Evolutionary conservation across 2,329 filamentous ascomycete species (phyloP).

Genomic region (Alternaria sp.): DNA sequence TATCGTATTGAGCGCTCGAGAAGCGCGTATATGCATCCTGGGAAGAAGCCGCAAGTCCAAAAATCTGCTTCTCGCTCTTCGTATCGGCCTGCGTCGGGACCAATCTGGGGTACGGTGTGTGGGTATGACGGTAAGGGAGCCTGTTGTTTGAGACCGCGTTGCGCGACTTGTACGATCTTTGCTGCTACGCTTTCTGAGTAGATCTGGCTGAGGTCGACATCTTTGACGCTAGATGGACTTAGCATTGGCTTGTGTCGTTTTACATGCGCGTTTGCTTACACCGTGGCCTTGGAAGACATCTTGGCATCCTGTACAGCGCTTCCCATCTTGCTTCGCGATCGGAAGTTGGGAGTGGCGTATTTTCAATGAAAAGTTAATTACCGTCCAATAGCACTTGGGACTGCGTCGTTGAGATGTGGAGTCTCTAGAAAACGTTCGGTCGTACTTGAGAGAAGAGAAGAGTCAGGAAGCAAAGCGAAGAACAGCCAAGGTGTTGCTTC

Average conservation of each 20-base stretch:
- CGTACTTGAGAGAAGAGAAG: neutral
- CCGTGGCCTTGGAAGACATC: slow-evolving; percentile 1
- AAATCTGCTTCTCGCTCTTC: slow-evolving; percentile 46
- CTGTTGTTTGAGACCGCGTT: slow-evolving; percentile 34
- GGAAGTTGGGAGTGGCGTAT: neutral
- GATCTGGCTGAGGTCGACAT: slow-evolving; percentile 33
- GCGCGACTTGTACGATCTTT: slow-evolving; percentile 44
- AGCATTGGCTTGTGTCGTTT: neutral
- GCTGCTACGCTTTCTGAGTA: slow-evolving; percentile 40
- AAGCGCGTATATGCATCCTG: slow-evolving; percentile 42
- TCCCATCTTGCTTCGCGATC: slow-evolving; percentile 7
- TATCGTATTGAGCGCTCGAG: slow-evolving; percentile 41
- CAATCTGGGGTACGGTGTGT: slow-evolving; percentile 42
- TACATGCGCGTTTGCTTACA: slow-evolving; percentile 7
- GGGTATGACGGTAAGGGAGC: slow-evolving; percentile 40
- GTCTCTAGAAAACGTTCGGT: neutral
- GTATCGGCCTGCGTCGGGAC: slow-evolving; percentile 31
- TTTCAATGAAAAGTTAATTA: no score
- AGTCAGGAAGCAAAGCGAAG: neutral
- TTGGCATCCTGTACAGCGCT: neutral
- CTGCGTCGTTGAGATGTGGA: neutral
- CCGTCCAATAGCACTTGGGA: neutral
- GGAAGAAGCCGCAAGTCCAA: slow-evolving; percentile 48
- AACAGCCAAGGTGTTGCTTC: slow-evolving; percentile 1
- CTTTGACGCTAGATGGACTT: slow-evolving; percentile 24